Base-by-base conservation (phyloP, 768 basidiomycete species). In the Auricularia sp. region DNA sequence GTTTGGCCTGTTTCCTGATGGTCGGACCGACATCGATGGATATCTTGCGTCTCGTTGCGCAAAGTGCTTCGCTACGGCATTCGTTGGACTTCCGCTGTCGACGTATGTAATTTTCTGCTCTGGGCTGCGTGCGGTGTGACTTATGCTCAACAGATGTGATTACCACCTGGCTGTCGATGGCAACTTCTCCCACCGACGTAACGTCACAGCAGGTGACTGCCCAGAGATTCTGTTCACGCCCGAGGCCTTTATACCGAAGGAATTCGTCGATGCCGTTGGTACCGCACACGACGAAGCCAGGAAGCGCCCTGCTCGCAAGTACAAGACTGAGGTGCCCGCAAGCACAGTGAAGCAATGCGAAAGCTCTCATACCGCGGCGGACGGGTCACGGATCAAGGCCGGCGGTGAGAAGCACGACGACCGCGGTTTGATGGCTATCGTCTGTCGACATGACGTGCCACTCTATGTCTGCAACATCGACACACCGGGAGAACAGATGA, bases 181-280 rank as follows among this genome's bases (percentile, higher is more conserved):
- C 0, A 78, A 77, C 51, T 79, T 79, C 65, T 74, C 77, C 61
- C 76, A 80, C 63, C 67, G 72, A 0, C 78, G 80, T 62, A 62
- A 70, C 1, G 21, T 58, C 0, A 60, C 65, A 5, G 73, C 71
- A 0, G 76, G 76, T 3, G 70, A 78, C 51, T 70, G 74, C 35
- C 73, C 75, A 75, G 76, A 3, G 70, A 78, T 54, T 70, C 74
- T 33, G 72, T 74, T 77, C 36, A 65, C 75, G 0, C 74, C 75
- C 0, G 59, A 63, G 0, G 74, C 74, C 43, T 71, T 80, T 36
- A 42, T 80, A n/a, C 65, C 73, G 0, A 79, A 79, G 36, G 64
- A 42, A 0, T 66, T 72, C 14, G 75, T 80, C 0, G 76, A 79
- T 61, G 34, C 10, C 0, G 71, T 76, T 29, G 76, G 77, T 0